Base-by-base conservation (phyloP, 108 stramenopile species). In the Pseudonitzschia multiseries region DNA sequence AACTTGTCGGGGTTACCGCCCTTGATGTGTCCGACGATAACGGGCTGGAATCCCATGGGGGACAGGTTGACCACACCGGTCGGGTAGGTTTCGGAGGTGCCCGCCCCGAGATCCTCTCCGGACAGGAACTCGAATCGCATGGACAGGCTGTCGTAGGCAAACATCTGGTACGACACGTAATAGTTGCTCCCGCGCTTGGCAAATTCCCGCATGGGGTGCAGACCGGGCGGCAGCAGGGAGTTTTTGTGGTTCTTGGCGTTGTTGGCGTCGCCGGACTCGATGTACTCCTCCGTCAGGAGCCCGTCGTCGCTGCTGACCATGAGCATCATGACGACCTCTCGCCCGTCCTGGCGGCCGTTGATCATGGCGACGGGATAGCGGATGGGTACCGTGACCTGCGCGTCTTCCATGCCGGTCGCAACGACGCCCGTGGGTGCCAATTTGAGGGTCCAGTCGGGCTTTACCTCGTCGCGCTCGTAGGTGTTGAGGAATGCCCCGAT, bases 331-430 rank as follows among this genome's bases (percentile, higher is more conserved):
- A 56, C 2, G 40, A 17, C 15, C 13, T 62, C 61, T 36, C 14
- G 57, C 3, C 26, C n/a, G 12, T 62, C 15, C 20, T 18, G 4
- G 4, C 31, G 14, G 2, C 61, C 61, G n/a, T 22, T 31, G 21
- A 22, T 41, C 61, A 62, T 62, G 61, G 61, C 61, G 12, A 62
- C n/a, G 4, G 61, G 61, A 13, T 33, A 62, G 14, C 61, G 61
- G 20, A 62, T 20, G 14, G 57, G 57, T 6, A 59, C 31, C 31
- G 21, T 22, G 9, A 3, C 6, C 2, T 21, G 12, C 17, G 2
- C 22, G 10, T 24, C 22, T 9, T 62, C 61, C 61, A 20, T 8
- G 4, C 29, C 33, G 32, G 9, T 13, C 22, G 59, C 29, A 10
- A 29, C 15, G 14, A 13, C 2, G 17, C 15, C 33, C 40, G 26